Conservation (phyloP, 768 basidiomycete genomes). For the Ramaria rubella region DNA sequence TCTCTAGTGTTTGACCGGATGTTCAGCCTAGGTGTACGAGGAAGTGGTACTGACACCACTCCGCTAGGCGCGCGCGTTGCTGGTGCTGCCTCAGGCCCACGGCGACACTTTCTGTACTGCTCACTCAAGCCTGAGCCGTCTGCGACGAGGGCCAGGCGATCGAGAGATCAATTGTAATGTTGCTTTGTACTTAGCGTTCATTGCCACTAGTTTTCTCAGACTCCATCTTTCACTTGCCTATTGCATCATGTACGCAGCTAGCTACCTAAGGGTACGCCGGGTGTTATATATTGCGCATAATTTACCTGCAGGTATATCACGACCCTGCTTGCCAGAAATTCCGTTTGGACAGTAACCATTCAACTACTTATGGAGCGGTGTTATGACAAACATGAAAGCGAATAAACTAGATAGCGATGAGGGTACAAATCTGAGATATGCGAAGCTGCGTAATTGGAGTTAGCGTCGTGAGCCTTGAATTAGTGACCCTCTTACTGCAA, state of each 20-base stretch:
- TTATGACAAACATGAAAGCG: not conserved
- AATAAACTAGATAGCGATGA: constrained; percentile 1
- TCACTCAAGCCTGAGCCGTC: constrained; percentile 57
- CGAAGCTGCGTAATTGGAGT: not conserved
- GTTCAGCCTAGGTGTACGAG: constrained; percentile 83
- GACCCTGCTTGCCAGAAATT: not conserved
- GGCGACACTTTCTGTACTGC: constrained; percentile 82
- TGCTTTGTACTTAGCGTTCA: no score
- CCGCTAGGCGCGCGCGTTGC: constrained; percentile 58
- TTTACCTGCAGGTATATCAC: not conserved
- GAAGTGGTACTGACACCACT: constrained; percentile 59
- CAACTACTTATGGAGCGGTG: not conserved
- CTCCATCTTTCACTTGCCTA: no score
- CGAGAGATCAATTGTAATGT: not conserved
- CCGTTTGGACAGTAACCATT: not conserved
- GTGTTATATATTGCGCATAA: constrained; percentile 2
- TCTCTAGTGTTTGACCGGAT: constrained; percentile 76
- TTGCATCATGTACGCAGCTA: no score
- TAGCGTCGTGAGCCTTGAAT: not conserved
- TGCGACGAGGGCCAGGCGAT: constrained; percentile 2
- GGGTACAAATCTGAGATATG: not conserved
- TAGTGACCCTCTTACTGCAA: not conserved
- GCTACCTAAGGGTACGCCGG: no score
- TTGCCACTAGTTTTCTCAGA: no score
- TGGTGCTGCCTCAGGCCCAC: constrained; percentile 60